Base-by-base conservation (phyloP, 2,329 filamentous ascomycete species). In the Paecilomyces sp. region DNA sequence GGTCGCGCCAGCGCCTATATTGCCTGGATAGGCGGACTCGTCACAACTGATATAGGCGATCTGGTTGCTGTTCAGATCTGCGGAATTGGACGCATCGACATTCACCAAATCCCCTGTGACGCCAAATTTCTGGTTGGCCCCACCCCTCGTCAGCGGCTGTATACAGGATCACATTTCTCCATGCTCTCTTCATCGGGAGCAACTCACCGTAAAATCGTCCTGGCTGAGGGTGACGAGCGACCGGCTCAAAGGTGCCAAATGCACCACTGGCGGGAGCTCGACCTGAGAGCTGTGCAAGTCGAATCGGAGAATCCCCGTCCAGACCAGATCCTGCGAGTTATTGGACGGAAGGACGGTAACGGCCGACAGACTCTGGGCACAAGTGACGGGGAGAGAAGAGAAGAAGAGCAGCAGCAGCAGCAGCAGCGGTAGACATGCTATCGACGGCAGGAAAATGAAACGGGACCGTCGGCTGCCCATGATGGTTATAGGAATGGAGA, bases 41-140 rank as follows among this genome's bases (percentile, higher is more conserved):
- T 79, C 77, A 63, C 77, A 79, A 51, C 72, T 74, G 57, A 79
- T 65, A 54, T 74, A 74, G 56, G 75, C 75, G 59, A 79, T 77
- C 22, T 70, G 63, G 12, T 61, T 61, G 13, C 33, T 61, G 18
- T 65, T 63, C 30, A 75, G 54, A 2, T 54, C 54, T n/a, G 67
- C 62, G 3, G 70, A 69, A 63, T 74, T 71, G 33, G 65, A 61
- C 22, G 67, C 65, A n/a, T 65, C 63, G 24, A 71, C 72, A 56
- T 64, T 61, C 55, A 69, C 66, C 41, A 73, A 56, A 55, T 57
- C 63, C 15, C 74, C 74, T 3, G 64, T 62, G 34, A 69, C 22
- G 34, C 67, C 61, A 53, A 73, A 72, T 5, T 55, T 52, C 73
- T 74, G 60, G 47, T 18, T 47, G 54, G 13, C 11, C 13, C 56